Evolutionary conservation across 169 alveolate genomes (phyloP).

Genomic region (Cryptosporidium meleagridis): DNA sequence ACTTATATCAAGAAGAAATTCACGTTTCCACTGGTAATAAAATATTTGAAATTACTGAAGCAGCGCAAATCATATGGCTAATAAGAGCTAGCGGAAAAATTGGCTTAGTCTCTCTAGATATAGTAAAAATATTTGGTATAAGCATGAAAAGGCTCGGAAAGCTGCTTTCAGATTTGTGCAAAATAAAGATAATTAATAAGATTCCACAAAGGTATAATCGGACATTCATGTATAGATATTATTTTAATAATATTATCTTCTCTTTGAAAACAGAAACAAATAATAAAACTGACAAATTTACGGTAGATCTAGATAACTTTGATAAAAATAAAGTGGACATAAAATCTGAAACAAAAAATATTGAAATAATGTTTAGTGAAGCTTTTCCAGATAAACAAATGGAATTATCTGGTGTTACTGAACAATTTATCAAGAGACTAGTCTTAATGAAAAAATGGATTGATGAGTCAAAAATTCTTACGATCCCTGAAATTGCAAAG

Average conservation of each 20-base stretch:
- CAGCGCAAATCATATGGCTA: slow-evolving; percentile 45
- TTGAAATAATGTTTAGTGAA: slow-evolving; percentile 3
- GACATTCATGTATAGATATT: slow-evolving; percentile 74
- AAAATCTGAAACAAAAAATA: neutral
- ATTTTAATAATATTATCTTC: neutral
- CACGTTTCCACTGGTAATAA: neutral
- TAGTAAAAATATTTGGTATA: slow-evolving; percentile 36
- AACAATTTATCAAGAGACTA: slow-evolving; percentile 47
- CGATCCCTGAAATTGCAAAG: slow-evolving; percentile 63
- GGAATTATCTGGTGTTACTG: slow-evolving; percentile 28
- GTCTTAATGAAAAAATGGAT: slow-evolving; percentile 36
- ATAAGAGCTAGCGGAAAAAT: slow-evolving; percentile 33
- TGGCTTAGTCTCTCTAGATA: slow-evolving; percentile 62
- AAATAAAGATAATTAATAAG: slow-evolving; percentile 1
- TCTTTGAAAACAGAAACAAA: neutral
- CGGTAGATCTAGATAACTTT: neutral
- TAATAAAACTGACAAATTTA: neutral
- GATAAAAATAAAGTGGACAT: neutral
- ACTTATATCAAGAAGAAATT: slow-evolving; percentile 3
- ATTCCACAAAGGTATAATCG: slow-evolving; percentile 63
- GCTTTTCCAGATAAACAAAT: slow-evolving; percentile 6
- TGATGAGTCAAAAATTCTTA: slow-evolving; percentile 40
- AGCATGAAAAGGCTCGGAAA: slow-evolving; percentile 71
- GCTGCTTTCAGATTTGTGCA: slow-evolving; percentile 36
- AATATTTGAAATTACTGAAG: slow-evolving; percentile 53